phyloP scores from a whole-genome alignment of 768 basidiomycete species.

The Lactarius hatsudake region DNA sequence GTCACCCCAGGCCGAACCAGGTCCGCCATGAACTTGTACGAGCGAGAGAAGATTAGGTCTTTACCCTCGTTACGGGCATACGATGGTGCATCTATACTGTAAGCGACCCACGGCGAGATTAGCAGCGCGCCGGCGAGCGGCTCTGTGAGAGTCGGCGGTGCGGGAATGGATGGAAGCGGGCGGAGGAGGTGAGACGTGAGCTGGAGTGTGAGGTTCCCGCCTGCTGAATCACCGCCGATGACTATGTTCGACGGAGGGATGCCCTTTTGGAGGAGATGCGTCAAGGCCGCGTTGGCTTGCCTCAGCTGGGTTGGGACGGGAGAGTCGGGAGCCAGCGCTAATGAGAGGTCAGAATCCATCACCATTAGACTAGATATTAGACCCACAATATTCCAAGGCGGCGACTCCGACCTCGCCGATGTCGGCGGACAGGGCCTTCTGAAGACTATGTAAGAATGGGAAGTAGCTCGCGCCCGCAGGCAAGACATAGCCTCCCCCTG shows the following conservation, averaged over 20 bases:
- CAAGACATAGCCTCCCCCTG: slow-evolving; percentile 8
- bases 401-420: slow-evolving; percentile 7
- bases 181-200: slow-evolving; percentile 26
- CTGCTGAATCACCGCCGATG: slow-evolving; percentile 29
- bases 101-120: slow-evolving; percentile 9
- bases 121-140: slow-evolving; percentile 8
- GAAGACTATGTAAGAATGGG: neutral
- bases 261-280: slow-evolving; percentile 25
- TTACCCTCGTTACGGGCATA: slow-evolving; percentile 5
- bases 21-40: neutral
- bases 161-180: slow-evolving; percentile 20
- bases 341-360: neutral
- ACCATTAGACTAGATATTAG: neutral
- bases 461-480: neutral
- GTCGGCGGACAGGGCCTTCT: neutral
- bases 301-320: slow-evolving; percentile 29
- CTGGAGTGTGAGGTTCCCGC: slow-evolving; percentile 28
- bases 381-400: slow-evolving; percentile 15
- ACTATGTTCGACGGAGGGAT: slow-evolving; percentile 25
- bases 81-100: neutral
- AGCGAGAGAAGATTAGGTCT: neutral
- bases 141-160: neutral
- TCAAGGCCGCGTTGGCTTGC: slow-evolving; percentile 23
- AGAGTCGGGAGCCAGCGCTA: slow-evolving; percentile 3
- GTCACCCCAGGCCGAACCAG: neutral